phyloP scores from a whole-genome alignment of 1,284 basidiomycete species.

The Papiliotrema laurentii region DNA sequence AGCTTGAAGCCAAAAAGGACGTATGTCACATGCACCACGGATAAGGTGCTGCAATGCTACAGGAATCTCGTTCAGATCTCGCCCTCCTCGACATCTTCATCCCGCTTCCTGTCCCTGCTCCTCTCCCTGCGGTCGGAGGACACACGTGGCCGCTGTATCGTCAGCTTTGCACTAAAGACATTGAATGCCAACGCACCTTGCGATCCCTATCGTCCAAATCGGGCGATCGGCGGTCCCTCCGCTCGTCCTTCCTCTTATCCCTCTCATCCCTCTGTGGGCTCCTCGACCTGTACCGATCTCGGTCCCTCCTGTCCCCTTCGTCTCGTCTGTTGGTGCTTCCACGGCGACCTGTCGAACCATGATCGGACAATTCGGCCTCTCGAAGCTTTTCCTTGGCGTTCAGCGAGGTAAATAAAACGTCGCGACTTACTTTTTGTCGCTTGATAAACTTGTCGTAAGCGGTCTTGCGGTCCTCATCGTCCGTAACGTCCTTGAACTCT shows the following conservation, averaged over 20 bases:
- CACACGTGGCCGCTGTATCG: conserved; percentile 16
- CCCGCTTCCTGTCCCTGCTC: conserved; percentile 5
- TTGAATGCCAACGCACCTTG: conserved; percentile 14
- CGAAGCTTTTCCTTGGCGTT: conserved; percentile 63
- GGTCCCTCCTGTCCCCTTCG: conserved; percentile 29
- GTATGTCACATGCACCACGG: no score
- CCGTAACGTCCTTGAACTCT: conserved; percentile 74
- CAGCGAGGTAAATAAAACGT: conserved; percentile 2
- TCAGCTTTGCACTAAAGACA: conserved; percentile 2
- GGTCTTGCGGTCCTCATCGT: conserved; percentile 66
- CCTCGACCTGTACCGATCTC: conserved; percentile 15
- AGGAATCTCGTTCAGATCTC: conserved; percentile 33
- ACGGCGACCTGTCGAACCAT: conserved; percentile 13
- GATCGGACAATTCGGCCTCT: conserved; percentile 63
- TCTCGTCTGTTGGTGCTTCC: conserved; percentile 44
- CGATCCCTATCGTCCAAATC: conserved; percentile 8
- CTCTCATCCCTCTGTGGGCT: conserved; percentile 9
- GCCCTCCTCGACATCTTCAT: conserved; percentile 33
- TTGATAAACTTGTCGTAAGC: conserved; percentile 82
- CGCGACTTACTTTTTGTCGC: conserved; percentile 64
- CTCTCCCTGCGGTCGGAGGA: conserved; percentile 6
- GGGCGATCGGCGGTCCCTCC: conserved; percentile 2
- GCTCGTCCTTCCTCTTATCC: conserved; percentile 3
- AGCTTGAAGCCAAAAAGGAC: no score
- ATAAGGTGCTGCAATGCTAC: no score